Evolutionary conservation across 1,139 yeast species (phyloP).

Genomic region (Blastobotrys aristatus): DNA sequence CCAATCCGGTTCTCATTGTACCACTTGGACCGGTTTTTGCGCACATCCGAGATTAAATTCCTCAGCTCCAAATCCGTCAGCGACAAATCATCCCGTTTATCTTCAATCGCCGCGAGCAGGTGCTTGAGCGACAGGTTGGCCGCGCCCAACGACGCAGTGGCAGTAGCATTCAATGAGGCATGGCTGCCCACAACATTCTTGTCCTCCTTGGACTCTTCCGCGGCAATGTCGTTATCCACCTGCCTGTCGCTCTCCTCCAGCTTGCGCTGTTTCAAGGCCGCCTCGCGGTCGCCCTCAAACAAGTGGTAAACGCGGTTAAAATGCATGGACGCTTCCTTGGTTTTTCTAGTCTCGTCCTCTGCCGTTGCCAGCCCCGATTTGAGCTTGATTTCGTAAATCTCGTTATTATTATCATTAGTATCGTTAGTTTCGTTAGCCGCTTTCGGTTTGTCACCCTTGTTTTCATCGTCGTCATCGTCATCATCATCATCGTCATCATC

Average conservation of each 20-base stretch:
- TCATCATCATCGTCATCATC: constrained; percentile 28
- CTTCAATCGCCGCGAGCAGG: constrained; percentile 70
- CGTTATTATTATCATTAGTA: neutral
- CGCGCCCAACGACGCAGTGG: constrained; percentile 52
- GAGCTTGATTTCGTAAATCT: neutral
- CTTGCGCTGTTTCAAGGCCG: constrained; percentile 68
- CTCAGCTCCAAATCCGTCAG: constrained; percentile 84
- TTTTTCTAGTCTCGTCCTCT: constrained; percentile 17
- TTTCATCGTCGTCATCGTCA: constrained; percentile 13
- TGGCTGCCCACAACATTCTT: neutral
- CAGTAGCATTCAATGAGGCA: neutral
- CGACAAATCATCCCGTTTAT: constrained; percentile 64
- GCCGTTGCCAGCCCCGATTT: constrained; percentile 2
- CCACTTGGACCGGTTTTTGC: constrained; percentile 96
- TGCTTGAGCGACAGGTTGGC: constrained; percentile 80
- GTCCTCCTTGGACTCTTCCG: neutral
- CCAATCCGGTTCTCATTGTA: constrained; percentile 91
- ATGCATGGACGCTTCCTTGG: constrained; percentile 33
- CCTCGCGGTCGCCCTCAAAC: constrained; percentile 78
- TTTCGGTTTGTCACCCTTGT: constrained; percentile 16
- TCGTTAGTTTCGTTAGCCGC: constrained; percentile 12
- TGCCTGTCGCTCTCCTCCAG: constrained; percentile 76
- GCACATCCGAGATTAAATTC: constrained; percentile 81
- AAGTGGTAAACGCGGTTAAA: constrained; percentile 57
- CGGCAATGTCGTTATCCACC: constrained; percentile 42